A percentile compares a stretch with the other conserved stretches of the same genome.
phyloP scores from a whole-genome alignment of 495 filamentous ascomycete genomes.

The Clohesyomyces aquaticus region DNA sequence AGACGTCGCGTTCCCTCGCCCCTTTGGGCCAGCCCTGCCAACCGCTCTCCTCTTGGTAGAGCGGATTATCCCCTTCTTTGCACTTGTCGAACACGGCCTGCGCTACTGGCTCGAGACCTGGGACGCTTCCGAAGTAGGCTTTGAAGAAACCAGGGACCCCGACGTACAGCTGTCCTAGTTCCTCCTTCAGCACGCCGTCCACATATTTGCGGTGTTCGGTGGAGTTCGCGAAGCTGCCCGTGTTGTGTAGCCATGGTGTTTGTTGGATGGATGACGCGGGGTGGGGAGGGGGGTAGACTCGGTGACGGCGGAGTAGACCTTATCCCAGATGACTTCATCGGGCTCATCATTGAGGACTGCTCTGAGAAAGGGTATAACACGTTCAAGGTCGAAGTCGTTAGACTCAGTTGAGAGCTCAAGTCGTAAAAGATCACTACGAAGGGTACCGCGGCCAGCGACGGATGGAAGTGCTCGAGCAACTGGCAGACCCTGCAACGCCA shows the following conservation, averaged over 20 bases:
- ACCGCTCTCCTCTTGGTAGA: constrained; percentile 30
- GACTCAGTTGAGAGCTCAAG: constrained; percentile 41
- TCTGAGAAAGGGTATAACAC: constrained; percentile 45
- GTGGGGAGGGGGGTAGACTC: constrained; percentile 46
- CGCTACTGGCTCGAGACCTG: constrained; percentile 34
- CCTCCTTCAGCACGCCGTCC: constrained; percentile 49
- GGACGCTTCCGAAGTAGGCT: constrained; percentile 48
- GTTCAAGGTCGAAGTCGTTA: constrained; percentile 46
- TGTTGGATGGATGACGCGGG: constrained; percentile 47
- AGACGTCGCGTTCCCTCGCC: constrained; percentile 28
- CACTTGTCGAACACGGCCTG: constrained; percentile 26
- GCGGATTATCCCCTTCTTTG: constrained; percentile 35
- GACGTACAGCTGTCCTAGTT: constrained; percentile 47
- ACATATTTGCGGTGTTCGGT: constrained; percentile 52
- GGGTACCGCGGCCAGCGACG: neutral
- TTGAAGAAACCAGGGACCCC: constrained; percentile 47
- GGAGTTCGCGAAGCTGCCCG: constrained; percentile 51
- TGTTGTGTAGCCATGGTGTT: constrained; percentile 51
- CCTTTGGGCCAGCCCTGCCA: constrained; percentile 30
- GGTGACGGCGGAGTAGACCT: constrained; percentile 40
- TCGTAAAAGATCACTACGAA: constrained; percentile 12
- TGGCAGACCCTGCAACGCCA: constrained; percentile 8
- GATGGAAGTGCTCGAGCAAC: constrained; percentile 12
- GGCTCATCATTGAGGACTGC: constrained; percentile 18
- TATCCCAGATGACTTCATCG: constrained; percentile 40